Evolutionary conservation across 495 filamentous ascomycete genomes (phyloP).

Genomic region (Annulohypoxylon stygium): DNA sequence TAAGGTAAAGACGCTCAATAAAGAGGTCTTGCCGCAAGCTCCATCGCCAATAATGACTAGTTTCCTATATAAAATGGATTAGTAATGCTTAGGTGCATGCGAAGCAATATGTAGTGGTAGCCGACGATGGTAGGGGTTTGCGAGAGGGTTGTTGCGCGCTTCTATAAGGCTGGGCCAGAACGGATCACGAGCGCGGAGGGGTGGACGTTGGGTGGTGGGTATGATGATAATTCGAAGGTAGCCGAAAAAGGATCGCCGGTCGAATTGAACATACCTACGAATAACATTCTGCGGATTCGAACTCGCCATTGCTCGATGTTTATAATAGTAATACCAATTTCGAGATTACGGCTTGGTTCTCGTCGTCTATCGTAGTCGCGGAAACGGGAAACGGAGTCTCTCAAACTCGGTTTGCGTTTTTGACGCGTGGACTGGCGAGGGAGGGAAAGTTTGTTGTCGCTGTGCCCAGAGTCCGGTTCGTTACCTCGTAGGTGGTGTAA

Average conservation of each 20-base stretch:
- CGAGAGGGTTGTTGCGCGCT: constrained; percentile 20
- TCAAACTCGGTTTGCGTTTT: constrained; percentile 14
- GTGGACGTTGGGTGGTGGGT: constrained; percentile 38
- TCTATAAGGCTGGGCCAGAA: constrained; percentile 11
- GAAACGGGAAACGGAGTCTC: constrained; percentile 35
- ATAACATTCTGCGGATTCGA: constrained; percentile 54
- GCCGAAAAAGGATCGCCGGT: constrained; percentile 35
- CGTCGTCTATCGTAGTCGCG: constrained; percentile 20
- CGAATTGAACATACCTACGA: constrained; percentile 53
- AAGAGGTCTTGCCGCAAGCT: constrained; percentile 97
- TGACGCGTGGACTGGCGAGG: constrained; percentile 33
- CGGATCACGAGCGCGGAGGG: constrained; percentile 27
- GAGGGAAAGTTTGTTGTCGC: constrained; percentile 29
- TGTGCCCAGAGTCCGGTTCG: constrained; percentile 29
- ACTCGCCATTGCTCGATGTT: constrained; percentile 50
- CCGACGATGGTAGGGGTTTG: constrained; percentile 7
- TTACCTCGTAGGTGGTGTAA: constrained; percentile 34
- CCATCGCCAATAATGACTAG: constrained; percentile 99
- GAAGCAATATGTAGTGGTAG: constrained; percentile 13
- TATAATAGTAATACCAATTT: constrained; percentile 34
- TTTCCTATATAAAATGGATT: constrained; percentile 72
- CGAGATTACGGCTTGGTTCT: constrained; percentile 13
- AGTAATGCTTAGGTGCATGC: constrained; percentile 28
- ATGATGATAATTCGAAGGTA: constrained; percentile 22
- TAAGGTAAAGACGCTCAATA: constrained; percentile 97